phyloP scores from a whole-genome alignment of 2,329 filamentous ascomycete genomes.

The Dactylellina leptospora region DNA sequence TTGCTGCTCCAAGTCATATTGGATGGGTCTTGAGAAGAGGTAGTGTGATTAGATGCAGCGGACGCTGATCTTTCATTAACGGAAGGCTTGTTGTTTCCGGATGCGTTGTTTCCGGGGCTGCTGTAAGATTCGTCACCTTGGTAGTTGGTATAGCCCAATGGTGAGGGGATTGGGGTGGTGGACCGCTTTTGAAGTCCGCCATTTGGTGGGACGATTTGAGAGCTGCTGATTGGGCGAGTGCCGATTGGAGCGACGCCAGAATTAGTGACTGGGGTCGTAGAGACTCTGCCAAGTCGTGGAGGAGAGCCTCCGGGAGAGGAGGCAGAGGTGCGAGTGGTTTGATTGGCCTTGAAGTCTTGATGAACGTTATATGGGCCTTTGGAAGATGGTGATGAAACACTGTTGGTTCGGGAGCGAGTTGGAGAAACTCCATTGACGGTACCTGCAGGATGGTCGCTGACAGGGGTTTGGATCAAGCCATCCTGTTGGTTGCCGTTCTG shows the following conservation, averaged over 20 bases:
- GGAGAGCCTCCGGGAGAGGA: conserved; percentile 87
- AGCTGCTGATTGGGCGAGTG: conserved; percentile 73
- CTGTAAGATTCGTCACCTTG: conserved; percentile 65
- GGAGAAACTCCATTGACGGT: conserved; percentile 55
- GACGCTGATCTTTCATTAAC: conserved; percentile 57
- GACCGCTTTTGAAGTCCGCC: conserved; percentile 76
- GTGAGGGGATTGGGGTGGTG: conserved; percentile 90
- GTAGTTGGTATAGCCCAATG: conserved; percentile 75
- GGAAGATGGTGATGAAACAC: conserved; percentile 82
- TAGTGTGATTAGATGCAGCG: conserved; percentile 56
- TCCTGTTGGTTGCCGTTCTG: conserved; percentile 51
- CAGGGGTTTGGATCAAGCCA: conserved; percentile 55
- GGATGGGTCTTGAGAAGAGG: conserved; percentile 55
- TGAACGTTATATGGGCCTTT: conserved; percentile 62
- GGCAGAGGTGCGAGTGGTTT: conserved; percentile 79
- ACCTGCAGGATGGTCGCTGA: conserved; percentile 57
- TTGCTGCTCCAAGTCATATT: conserved; percentile 57
- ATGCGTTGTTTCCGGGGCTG: conserved; percentile 60
- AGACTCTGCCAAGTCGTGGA: conserved; percentile 71
- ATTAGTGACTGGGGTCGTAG: conserved; percentile 67
- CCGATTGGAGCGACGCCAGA: conserved; percentile 88
- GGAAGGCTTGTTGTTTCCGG: conserved; percentile 46
- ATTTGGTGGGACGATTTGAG: conserved; percentile 68
- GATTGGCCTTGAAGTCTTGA: conserved; percentile 60
- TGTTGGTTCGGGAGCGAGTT: conserved; percentile 77